Evolutionary conservation across 352 stramenopile species (phyloP), one percentile per base, ranked within the genome.

Genomic region (Globisporangium carolinianum): DNA sequence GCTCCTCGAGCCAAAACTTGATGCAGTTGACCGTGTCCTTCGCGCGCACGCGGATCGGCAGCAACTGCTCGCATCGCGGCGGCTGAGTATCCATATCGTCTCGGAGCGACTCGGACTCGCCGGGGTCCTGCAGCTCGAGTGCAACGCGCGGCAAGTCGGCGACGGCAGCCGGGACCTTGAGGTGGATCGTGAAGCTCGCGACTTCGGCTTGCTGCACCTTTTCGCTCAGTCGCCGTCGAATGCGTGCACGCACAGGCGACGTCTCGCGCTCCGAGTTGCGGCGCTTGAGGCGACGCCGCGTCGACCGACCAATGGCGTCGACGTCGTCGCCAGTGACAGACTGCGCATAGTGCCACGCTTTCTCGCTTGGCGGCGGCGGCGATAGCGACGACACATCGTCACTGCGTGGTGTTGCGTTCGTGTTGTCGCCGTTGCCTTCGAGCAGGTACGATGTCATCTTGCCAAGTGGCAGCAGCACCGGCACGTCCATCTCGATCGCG

Each of bases 1-100:
- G 59, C 49, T 88, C 82, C 65, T 91, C 82, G 72, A 91, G 86
- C 73, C 76, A 89, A 53, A 87, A 75, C 53, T 91, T 91, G 49
- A 91, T 87, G 55, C 86, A 89, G 67, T 89, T 91, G 41, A 91
- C 68, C 2, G 79, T 89, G 51, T 90, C 68, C 15, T 77, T 68
- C 11, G 82, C 71, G 35, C 76, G 73, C 1, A 91, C 79, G 32
- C 73, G 73, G 35, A 91, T 79, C 55, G 79, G 76, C 51, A 91
- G 58, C 9, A 88, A 49, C 39, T 50, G 65, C 10, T 51, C 62
- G 11, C 32, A 17, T 6, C 50, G 61, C 4, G 42, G 12, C 15
- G n/a, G 6, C 11, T 17, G 10, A 15, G 15, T 15, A 58, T 9
- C 43, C 60, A 55, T 65, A 7, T 69, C 60, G 11, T 24, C 51